Base-by-base conservation (phyloP, 768 basidiomycete genomes). In the Leccinum subgranulosum region DNA sequence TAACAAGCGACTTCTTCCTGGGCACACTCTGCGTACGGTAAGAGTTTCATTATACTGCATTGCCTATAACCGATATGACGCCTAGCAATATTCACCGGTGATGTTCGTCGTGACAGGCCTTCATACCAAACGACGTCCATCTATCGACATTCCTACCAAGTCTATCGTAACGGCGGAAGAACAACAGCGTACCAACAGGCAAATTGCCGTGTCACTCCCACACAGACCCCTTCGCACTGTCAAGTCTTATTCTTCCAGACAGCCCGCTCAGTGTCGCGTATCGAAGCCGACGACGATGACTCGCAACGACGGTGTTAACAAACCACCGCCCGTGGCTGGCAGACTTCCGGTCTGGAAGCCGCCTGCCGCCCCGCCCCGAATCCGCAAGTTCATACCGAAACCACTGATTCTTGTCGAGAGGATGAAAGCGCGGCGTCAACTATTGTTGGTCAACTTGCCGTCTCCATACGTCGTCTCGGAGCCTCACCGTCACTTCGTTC, bases 71-170 rank as follows among this genome's bases (percentile, higher is more conserved):
- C 64, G 23, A 66, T 63, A 34, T 68, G 53, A 66, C 54, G 28
- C 33, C 27, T 51, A 66, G 64, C 52, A 27, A 45, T 49, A 28
- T 33, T 15, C 33, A 25, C n/a, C 3, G 34, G 50, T 55, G 11
- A 69, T 69, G 64, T 69, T 69, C 33, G 59, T 67, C 19, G 64
- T 67, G 14, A 51, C 66, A 60, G 61, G 57, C 15, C 56, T 66
- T 41, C 54, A 68, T 25, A 66, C 61, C 28, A 69, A 69, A 28
- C 66, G 67, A 49, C 66, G 57, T n/a, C 59, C 49, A 0, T 10
- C 8, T 3, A 51, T 34, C 15, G 9, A 19, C 29, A 19, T 47
- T 6, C 11, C 11, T 19, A 23, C 19, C 50, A 57, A 51, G 25
- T 29, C 21, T 10, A n/a, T 28, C 11, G 15, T 10, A 6, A 27